Evolutionary conservation across 441 rosid species (phyloP), one percentile per base, ranked within the genome.

Genomic region (Jatropha podagrica): DNA sequence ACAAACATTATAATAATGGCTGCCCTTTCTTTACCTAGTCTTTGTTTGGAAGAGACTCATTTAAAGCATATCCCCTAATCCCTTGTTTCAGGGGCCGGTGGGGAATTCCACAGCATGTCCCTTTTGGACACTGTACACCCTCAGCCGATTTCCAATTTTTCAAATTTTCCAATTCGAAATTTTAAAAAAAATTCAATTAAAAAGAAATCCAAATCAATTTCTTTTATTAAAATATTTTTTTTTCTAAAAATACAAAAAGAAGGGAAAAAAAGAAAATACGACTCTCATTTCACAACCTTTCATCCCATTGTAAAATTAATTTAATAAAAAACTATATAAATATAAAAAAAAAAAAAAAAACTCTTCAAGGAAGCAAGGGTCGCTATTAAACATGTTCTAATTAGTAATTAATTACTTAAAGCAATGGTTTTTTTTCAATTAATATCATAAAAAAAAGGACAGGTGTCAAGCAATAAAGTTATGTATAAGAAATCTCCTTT

Each of bases 391-490:
- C 44, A 51, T 26, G 2, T 26, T 5, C 4, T 2, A 59, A 41
- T 42, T 54, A 69, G 10, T 55, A 23, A 46, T 37, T 52, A 55
- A 26, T 32, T 44, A 58, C 23, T 20, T 37, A 38, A 76, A 67
- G 78, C 72, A 69, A 38, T 55, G 56, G 32, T 20, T 58, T 27
- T 32, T 32, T 32, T 32, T 52, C 2, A 51, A 13, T 42, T 67
- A 54, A 60, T 61, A 65, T 55, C 14, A 42, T 32, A 72, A 55
- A 23, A 4, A 51, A 64, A 61, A 15, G 83, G 83, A 82, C 86
- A 89, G 83, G 80, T 84, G 91, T 84, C 89, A 42, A 72, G 48
- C 76, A 76, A 69, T 75, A 81, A 79, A 81, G 87, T 38, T 5
- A 65, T 61, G 79, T 17, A 75, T 23, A 63, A 78, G 77, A 85